Conservation (phyloP, 495 filamentous ascomycete species). For the Talaromyces proteolyticus region DNA sequence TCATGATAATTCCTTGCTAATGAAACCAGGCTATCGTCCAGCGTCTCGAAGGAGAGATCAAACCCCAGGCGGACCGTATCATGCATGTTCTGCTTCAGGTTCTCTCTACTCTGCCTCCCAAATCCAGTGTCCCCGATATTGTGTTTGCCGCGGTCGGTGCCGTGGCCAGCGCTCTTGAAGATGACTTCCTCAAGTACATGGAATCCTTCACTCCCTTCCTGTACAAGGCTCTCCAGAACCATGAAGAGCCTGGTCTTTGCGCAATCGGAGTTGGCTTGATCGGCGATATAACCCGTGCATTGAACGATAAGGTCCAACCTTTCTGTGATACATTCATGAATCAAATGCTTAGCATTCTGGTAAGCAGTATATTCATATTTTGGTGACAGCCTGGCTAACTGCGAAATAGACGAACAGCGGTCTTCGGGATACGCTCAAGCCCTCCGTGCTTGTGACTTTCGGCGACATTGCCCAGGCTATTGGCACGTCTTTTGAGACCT, state of each 20-base stretch:
- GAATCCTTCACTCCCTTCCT: conserved; percentile 85
- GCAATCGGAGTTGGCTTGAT: conserved; percentile 96
- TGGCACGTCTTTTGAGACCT: conserved; percentile 84
- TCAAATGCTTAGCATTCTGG: conserved; percentile 82
- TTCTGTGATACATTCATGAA: conserved; percentile 99
- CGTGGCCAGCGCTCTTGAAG: conserved; percentile 81
- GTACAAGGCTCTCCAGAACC: conserved; percentile 87
- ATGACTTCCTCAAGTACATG: conserved; percentile 95
- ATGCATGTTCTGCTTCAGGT: conserved; percentile 84
- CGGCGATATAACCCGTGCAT: conserved; percentile 87
- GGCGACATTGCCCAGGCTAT: conserved; percentile 98
- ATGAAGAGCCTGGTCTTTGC: conserved; percentile 89
- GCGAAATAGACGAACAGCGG: conserved; percentile 3
- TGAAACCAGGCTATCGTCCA: conserved; percentile 66
- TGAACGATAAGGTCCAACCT: conserved; percentile 84
- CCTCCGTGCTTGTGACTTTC: conserved; percentile 95
- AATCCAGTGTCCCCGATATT: conserved; percentile 91
- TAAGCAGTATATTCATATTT: conserved; percentile 38
- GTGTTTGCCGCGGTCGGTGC: conserved; percentile 86
- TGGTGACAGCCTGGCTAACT: background rate
- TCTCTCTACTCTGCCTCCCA: conserved; percentile 67
- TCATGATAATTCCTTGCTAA: conserved; percentile 9
- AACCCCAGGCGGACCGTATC: conserved; percentile 85
- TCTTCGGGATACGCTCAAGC: conserved; percentile 94
- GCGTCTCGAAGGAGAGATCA: conserved; percentile 85